Base-by-base conservation (phyloP, 352 stramenopile species). In the Globisporangium takayamanum region DNA sequence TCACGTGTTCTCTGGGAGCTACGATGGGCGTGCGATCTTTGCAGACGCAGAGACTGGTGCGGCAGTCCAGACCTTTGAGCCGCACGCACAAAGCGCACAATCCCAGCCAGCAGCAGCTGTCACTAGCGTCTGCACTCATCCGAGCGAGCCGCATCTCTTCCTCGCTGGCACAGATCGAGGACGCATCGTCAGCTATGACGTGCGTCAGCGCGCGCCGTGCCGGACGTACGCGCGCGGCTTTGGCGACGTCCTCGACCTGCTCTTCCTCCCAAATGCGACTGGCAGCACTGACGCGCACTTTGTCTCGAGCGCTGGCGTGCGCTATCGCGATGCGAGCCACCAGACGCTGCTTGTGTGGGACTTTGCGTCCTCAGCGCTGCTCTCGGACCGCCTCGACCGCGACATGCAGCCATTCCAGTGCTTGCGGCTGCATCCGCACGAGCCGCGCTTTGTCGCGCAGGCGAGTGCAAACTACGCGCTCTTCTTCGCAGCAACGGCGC, bases 261-360 rank as follows among this genome's bases (percentile, higher is more conserved):
- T 85, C 28, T 86, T 84, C 36, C 53, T 89, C 0, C 62, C 64
- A 6, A 37, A 18, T 28, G 41, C 41, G 41, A 46, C 41, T 46
- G 50, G 56, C 8, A 66, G 60, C 6, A 39, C 33, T 10, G 33
- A 39, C 33, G 36, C 70, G 36, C 56, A 42, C 0, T 84, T 89
- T 37, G 68, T 86, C n/a, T 86, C 79, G 15, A 87, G 74, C 59
- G 69, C 70, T 25, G 60, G 62, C 0, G 39, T 86, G 12, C 61
- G 60, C 20, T 61, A 69, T 10, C 67, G 71, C 37, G 69, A 80
- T 55, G 70, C 72, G 30, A 84, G 76, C 60, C 76, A 87, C 57
- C 74, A 83, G 57, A 87, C 79, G 39, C 67, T 89, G 50, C 54
- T 85, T 18, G 76, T 89, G 45, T 89, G 79, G 79, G 79, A 89